Percentiles rank a stretch among this genome's conserved stretches.
phyloP scores from a whole-genome alignment of 306 rosid species.

The Prinsepia uniflora region DNA sequence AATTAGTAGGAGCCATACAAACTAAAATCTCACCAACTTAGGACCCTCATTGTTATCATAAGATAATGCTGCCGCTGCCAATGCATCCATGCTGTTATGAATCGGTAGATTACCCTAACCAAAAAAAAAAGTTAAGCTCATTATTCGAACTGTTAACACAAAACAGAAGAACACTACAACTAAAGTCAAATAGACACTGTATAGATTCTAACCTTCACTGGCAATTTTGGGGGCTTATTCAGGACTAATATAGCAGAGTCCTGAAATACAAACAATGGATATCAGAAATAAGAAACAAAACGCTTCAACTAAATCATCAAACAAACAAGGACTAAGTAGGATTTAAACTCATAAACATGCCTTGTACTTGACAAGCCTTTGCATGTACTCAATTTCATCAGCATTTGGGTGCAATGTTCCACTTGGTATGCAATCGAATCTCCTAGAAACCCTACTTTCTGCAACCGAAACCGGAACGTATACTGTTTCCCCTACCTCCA shows the following conservation, averaged over 20 bases:
- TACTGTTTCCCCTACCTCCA: slow-evolving; percentile 60
- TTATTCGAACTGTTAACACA: slow-evolving; percentile 22
- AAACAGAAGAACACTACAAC: slow-evolving; percentile 2
- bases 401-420: slow-evolving; percentile 93
- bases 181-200: slow-evolving; percentile 8
- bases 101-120: slow-evolving; percentile 86
- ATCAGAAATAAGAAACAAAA: slow-evolving; percentile 15
- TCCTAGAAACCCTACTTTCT: slow-evolving; percentile 73
- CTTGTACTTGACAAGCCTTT: slow-evolving; percentile 89
- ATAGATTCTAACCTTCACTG: slow-evolving; percentile 70
- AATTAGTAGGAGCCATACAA: background rate
- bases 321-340: slow-evolving; percentile 21
- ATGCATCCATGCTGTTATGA: slow-evolving; percentile 94
- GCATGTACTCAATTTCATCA: slow-evolving; percentile 86
- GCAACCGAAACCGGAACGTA: slow-evolving; percentile 73
- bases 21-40: slow-evolving; percentile 59
- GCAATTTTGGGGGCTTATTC: slow-evolving; percentile 90
- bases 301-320: background rate
- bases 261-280: slow-evolving; percentile 31
- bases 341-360: slow-evolving; percentile 35
- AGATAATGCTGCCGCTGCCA: slow-evolving; percentile 93
- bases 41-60: slow-evolving; percentile 84
- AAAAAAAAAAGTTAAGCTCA: slow-evolving; percentile 24
- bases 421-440: slow-evolving; percentile 87
- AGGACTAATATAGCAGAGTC: slow-evolving; percentile 77